Evolutionary conservation across 768 basidiomycete species (phyloP), one percentile per base, ranked within the genome.

Genomic region (Mycena metata): DNA sequence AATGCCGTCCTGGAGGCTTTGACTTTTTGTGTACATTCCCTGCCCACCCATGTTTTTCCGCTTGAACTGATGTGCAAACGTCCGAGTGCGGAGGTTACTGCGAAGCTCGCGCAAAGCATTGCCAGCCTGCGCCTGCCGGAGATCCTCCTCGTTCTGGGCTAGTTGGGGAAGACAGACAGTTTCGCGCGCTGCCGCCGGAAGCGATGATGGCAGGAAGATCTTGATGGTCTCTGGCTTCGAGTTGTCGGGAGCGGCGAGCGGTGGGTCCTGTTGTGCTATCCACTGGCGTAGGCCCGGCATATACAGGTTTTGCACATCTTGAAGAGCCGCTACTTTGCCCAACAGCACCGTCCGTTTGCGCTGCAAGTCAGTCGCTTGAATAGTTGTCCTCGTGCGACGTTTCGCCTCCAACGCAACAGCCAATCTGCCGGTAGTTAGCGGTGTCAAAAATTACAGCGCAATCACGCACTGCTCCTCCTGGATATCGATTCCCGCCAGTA

Each of bases 161-260:
- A 78, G 17, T 24, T 65, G 69, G 21, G 43, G 8, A 15, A 58
- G 10, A 46, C 76, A 77, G 13, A 63, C 24, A 6, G 23, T 12
- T 0, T 35, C 21, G 9, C 49, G 35, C n/a, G n/a, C 21, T 36
- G 23, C 24, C 5, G 35, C 2, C 3, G 60, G 16, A 16, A 77
- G 63, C 2, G 69, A 52, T 3, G 76, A 76, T 0, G 77, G 76
- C 5, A 77, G 67, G n/a, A 67, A 62, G 0, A 77, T 56, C 8
- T 41, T 56, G 9, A 66, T 62, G 5, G 24, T 19, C 39, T 77
- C 75, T 9, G 74, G 71, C 24, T 60, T 46, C 1, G 55, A 11
- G 2, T n/a, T 64, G 45, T 47, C 57, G 3, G 24, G 23, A 13
- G 54, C 11, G 12, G 63, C 16, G 3, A 46, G 2, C 2, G 45